Base-by-base conservation (phyloP, 257 asterid genomes). In the Solanum chilense region DNA sequence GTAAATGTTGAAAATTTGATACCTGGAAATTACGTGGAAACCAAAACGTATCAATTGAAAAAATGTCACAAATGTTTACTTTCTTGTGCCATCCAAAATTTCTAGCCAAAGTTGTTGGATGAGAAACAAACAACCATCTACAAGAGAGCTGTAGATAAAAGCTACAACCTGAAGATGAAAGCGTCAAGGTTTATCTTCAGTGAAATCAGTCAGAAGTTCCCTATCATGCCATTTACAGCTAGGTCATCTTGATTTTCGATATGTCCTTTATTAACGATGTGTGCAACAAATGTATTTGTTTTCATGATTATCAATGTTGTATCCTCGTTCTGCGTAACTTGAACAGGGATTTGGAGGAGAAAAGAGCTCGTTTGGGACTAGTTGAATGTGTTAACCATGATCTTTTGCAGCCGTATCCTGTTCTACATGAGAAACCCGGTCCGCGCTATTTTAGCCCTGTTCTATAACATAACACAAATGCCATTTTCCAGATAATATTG, bases 81-180 rank as follows among this genome's bases (percentile, higher is more conserved):
- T 33, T 31, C 25, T 71, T 73, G 81, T 18, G 29, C 49, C 81
- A 20, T 73, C 35, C 47, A 27, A 86, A 90, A 71, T 82, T 90
- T 91, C 25, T 37, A 92, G 95, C 95, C 94, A 42, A 92, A 91
- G 88, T 86, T 94, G 90, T 89, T 96, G 90, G 99, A 96, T 88
- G 99, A 96, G 95, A 96, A 95, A 88, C 99, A 96, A 86, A 96
- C 99, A 68, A 96, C 99, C 16, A 92, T 96, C n/a, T 96, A 96
- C 83, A 96, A 96, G 91, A 93, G 99, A 87, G 99, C 98, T n/a
- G 99, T 96, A 37, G 99, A 96, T 90, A 94, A 92, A 91, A 95
- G 89, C 88, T 96, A 94, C 90, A 94, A 93, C 89, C 88, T 96
- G 85, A 96, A 94, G 93, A 94, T 96, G 97, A 96, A 94, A 93